Evolutionary conservation across 2,329 filamentous ascomycete species (phyloP), one percentile per base, ranked within the genome.

Genomic region (Eutypella sp.): DNA sequence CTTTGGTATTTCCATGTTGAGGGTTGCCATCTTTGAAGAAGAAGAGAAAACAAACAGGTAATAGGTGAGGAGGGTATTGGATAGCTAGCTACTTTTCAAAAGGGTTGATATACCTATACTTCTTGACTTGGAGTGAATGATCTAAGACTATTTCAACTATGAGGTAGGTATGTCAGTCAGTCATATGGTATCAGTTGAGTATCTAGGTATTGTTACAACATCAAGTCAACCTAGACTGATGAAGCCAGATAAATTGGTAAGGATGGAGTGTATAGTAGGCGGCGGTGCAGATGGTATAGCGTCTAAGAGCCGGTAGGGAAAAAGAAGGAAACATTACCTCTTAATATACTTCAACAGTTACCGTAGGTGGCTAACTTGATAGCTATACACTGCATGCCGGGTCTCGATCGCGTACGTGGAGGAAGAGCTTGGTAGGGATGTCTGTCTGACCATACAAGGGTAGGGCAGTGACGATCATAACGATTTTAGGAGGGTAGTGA

Each of bases 1-100:
- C 40, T 41, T 22, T 8, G 40, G 50, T 43, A 49, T 49, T 34
- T 53, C 49, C 49, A 53, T 53, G 16, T 44, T 45, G 42, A 45
- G 31, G 29, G 20, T 19, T 20, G 22, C 19, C 36, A 39, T 39
- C 11, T 23, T 39, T 9, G 18, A 11, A 15, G 18, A 11, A 23
- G 16, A n/a, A 11, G 16, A 33, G 13, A 33, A 33, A 33, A 33
- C n/a, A n/a, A n/a, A n/a, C n/a, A n/a, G n/a, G n/a, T n/a, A n/a
- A n/a, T n/a, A n/a, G n/a, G n/a, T n/a, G n/a, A n/a, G n/a, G n/a
- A n/a, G n/a, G n/a, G n/a, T n/a, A n/a, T n/a, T n/a, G n/a, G n/a
- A n/a, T n/a, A n/a, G n/a, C n/a, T n/a, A n/a, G n/a, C n/a, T n/a
- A n/a, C n/a, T n/a, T n/a, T n/a, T n/a, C n/a, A n/a, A n/a, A n/a